Percentiles rank a stretch among this genome's conserved stretches.
phyloP scores from a whole-genome alignment of 2,329 filamentous ascomycete genomes.

The Colletotrichum tropicicola region DNA sequence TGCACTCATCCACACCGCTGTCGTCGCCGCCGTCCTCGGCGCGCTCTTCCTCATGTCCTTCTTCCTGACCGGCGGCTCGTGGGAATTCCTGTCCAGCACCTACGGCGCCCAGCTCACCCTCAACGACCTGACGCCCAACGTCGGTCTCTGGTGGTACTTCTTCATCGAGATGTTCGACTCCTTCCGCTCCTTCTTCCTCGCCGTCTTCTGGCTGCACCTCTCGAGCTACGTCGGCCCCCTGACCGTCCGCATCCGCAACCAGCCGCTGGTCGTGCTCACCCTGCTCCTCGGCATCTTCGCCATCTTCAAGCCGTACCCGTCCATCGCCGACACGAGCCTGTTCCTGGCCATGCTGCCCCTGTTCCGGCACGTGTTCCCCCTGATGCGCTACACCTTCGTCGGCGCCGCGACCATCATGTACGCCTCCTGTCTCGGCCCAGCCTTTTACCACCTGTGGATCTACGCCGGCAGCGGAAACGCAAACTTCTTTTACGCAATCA shows the following conservation, averaged over 20 bases:
- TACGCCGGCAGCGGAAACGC: slow-evolving; percentile 98
- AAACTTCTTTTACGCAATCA: slow-evolving; percentile 99
- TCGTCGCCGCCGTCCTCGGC: slow-evolving; percentile 64
- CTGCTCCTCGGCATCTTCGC: slow-evolving; percentile 90
- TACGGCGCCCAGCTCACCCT: slow-evolving; percentile 94
- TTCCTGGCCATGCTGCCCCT: slow-evolving; percentile 86
- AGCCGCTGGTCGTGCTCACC: slow-evolving; percentile 86
- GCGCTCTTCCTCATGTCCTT: slow-evolving; percentile 77
- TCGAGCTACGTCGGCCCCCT: slow-evolving; percentile 89
- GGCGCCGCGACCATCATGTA: slow-evolving; percentile 86
- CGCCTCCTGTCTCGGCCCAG: slow-evolving; percentile 86
- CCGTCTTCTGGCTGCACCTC: slow-evolving; percentile 97
- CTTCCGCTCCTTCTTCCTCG: slow-evolving; percentile 95
- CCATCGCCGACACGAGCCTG: slow-evolving; percentile 86
- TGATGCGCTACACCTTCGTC: slow-evolving; percentile 93
- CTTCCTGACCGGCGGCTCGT: slow-evolving; percentile 78
- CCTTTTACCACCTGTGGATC: slow-evolving; percentile 98
- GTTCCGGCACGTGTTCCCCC: slow-evolving; percentile 89
- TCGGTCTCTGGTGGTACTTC: slow-evolving; percentile 99
- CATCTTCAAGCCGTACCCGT: slow-evolving; percentile 97
- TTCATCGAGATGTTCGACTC: slow-evolving; percentile 99
- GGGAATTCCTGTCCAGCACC: slow-evolving; percentile 87
- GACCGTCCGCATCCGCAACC: slow-evolving; percentile 81
- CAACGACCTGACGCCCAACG: slow-evolving; percentile 92
- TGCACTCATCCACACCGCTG: slow-evolving; percentile 58